These are phyloP conservation scores for Tetrapisispora arboricola DNA, from an alignment of 805 yeast species.

Conservation along the genomic window DNA sequence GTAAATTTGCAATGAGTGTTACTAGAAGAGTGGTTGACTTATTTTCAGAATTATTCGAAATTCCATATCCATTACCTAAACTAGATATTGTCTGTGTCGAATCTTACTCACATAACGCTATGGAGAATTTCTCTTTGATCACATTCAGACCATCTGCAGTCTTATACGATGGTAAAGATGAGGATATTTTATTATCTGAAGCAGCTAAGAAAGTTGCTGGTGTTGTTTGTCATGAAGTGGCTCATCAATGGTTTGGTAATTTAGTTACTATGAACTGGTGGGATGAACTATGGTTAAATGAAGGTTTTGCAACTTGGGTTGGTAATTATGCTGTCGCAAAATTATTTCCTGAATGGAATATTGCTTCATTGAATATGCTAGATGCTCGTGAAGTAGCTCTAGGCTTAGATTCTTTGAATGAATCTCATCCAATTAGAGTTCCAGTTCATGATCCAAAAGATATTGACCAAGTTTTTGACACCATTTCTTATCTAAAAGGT, in stretches of 20 bases:
- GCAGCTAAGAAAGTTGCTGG: slow-evolving; percentile 52
- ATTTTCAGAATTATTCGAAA: slow-evolving; percentile 56
- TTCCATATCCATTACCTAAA: slow-evolving; percentile 72
- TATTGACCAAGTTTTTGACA: slow-evolving; percentile 73
- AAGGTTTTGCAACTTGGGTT: slow-evolving; percentile 85
- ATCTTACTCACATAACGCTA: slow-evolving; percentile 75
- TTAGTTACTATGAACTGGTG: slow-evolving; percentile 90
- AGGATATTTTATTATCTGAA: slow-evolving; percentile 3
- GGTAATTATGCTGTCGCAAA: slow-evolving; percentile 43
- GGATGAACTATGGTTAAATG: slow-evolving; percentile 86
- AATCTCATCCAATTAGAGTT: slow-evolving; percentile 75
- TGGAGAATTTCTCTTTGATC: slow-evolving; percentile 87
- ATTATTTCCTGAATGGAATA: slow-evolving; percentile 74
- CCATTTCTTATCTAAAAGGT: slow-evolving; percentile 73
- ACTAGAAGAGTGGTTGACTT: slow-evolving; percentile 57
- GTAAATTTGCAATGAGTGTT: slow-evolving; percentile 50
- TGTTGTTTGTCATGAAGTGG: slow-evolving; percentile 77
- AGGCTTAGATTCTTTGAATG: slow-evolving; percentile 45
- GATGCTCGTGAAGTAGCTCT: slow-evolving; percentile 27
- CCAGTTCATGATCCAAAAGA: slow-evolving; percentile 71
- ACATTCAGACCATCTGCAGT: slow-evolving; percentile 54
- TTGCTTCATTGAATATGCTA: slow-evolving; percentile 25
- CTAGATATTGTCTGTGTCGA: slow-evolving; percentile 64
- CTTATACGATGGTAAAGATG: slow-evolving; percentile 25
- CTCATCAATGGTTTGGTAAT: slow-evolving; percentile 90